phyloP scores from a whole-genome alignment of 2,329 filamentous ascomycete genomes.

The Lasiodiplodia citricola region DNA sequence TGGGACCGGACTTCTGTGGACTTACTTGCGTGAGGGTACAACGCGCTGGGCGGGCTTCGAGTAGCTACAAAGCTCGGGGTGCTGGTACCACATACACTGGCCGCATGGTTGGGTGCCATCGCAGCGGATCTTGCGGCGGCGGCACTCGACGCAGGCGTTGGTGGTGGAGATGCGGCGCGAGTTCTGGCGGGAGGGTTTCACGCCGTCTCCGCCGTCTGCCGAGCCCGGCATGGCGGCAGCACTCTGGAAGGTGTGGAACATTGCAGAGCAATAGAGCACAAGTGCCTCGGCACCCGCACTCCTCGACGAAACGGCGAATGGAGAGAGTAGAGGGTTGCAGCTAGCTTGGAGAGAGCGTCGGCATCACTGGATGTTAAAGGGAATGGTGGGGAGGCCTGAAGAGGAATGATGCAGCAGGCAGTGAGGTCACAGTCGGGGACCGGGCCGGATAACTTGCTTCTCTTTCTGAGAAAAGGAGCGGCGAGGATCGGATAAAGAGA shows the following conservation, averaged over 20 bases:
- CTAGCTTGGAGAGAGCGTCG: neutral
- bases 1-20: conserved; percentile 26
- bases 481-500: conserved; percentile 19
- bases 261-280: conserved; percentile 28
- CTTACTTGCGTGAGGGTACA: conserved; percentile 78
- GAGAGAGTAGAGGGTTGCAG: neutral
- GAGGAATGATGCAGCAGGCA: conserved; percentile 13
- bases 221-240: conserved; percentile 25
- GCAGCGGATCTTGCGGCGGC: conserved; percentile 82
- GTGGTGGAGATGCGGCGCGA: conserved; percentile 54
- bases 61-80: conserved; percentile 79
- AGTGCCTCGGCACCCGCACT: conserved; percentile 5
- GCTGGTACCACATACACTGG: conserved; percentile 81
- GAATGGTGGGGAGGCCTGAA: neutral
- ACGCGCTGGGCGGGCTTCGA: conserved; percentile 79
- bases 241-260: conserved; percentile 54
- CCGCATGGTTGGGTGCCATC: conserved; percentile 82
- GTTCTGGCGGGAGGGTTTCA: conserved; percentile 43
- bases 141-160: conserved; percentile 76
- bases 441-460: conserved; percentile 14
- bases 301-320: neutral
- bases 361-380: conserved; percentile 13
- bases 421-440: conserved; percentile 20
- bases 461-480: conserved; percentile 2
- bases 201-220: conserved; percentile 12